Percentiles rank a stretch among this genome's conserved stretches.
phyloP scores from a whole-genome alignment of 108 stramenopile genomes.

The Cylindrotheca fusiformis region DNA sequence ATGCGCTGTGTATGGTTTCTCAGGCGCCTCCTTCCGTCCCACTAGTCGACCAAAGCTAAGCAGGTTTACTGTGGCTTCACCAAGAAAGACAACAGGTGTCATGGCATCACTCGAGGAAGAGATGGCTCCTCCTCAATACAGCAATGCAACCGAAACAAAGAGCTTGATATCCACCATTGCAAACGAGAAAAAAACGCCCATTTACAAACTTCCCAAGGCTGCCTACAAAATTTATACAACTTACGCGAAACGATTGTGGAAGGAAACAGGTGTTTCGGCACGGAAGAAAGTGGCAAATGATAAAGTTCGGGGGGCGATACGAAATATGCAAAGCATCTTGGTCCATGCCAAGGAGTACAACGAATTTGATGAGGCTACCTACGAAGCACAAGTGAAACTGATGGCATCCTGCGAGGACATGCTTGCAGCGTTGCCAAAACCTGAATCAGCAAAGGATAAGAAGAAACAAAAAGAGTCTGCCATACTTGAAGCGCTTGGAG shows the following conservation, averaged over 20 bases:
- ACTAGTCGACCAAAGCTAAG: too few species aligned
- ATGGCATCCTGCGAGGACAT: slow-evolving; percentile 34
- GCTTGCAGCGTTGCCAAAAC: slow-evolving; percentile 16
- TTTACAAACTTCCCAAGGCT: slow-evolving; percentile 14
- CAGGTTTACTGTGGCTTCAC: too few species aligned
- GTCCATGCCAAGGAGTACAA: slow-evolving; percentile 24
- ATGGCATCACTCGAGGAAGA: too few species aligned
- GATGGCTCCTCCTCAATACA: too few species aligned
- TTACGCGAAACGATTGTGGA: slow-evolving; percentile 54
- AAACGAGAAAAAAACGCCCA: slow-evolving; percentile 2
- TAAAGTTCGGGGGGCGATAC: slow-evolving; percentile 35
- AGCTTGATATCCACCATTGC: too few species aligned
- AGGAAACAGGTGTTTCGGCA: slow-evolving; percentile 40
- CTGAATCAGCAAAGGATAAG: neutral
- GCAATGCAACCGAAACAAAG: too few species aligned
- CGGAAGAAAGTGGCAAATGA: slow-evolving; percentile 43
- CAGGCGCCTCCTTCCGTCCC: too few species aligned
- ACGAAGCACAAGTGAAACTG: slow-evolving; percentile 6
- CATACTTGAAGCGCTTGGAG: slow-evolving; percentile 2
- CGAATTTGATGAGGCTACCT: slow-evolving; percentile 4
- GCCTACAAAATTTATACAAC: slow-evolving; percentile 21
- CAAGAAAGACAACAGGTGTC: too few species aligned
- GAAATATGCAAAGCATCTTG: slow-evolving; percentile 39
- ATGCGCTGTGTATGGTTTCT: too few species aligned
- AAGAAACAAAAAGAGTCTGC: neutral